Percentiles rank a stretch among this genome's conserved stretches.
These are phyloP conservation scores for Aspergillus sp. DNA, from an alignment of 2,329 filamentous ascomycete genomes.

Conservation along the genomic window DNA sequence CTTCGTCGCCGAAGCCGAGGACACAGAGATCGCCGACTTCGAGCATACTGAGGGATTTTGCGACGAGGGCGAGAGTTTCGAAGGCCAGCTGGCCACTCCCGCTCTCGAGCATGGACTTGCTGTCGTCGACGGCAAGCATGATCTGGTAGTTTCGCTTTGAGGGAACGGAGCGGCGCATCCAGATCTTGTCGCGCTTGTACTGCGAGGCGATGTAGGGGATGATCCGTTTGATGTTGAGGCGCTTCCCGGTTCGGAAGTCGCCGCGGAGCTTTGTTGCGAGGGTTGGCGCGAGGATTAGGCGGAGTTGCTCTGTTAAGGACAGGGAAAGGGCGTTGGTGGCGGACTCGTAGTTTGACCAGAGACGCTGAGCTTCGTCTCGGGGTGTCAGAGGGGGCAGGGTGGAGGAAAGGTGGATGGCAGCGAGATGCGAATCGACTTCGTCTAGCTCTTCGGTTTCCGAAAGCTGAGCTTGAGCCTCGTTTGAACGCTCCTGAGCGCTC, in stretches of 20 bases:
- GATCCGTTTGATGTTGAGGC: conserved; percentile 98
- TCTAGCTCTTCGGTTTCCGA: conserved; percentile 51
- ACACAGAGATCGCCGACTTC: conserved; percentile 94
- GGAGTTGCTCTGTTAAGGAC: conserved; percentile 89
- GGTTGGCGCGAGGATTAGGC: conserved; percentile 91
- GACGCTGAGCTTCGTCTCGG: conserved; percentile 65
- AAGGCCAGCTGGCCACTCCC: conserved; percentile 80
- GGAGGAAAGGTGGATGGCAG: conserved; percentile 71
- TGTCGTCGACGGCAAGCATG: conserved; percentile 95
- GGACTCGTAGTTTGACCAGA: conserved; percentile 85
- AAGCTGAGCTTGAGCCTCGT: conserved; percentile 42
- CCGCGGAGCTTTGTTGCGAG: conserved; percentile 95
- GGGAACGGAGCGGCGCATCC: conserved; percentile 92
- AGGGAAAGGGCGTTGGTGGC: conserved; percentile 85
- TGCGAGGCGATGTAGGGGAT: conserved; percentile 98
- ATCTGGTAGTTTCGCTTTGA: conserved; percentile 97
- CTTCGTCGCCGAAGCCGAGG: conserved; percentile 78
- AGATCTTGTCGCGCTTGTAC: conserved; percentile 99
- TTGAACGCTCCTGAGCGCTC: conserved; percentile 34
- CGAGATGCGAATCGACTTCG: conserved; percentile 62
- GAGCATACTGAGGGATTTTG: conserved; percentile 84
- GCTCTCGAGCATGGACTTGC: conserved; percentile 86
- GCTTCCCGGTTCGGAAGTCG: conserved; percentile 95
- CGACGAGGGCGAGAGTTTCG: conserved; percentile 90
- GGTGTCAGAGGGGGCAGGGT: conserved; percentile 51